Evolutionary conservation across 73 alveolate genomes (phyloP).

Genomic region (Diophrys sp.): DNA sequence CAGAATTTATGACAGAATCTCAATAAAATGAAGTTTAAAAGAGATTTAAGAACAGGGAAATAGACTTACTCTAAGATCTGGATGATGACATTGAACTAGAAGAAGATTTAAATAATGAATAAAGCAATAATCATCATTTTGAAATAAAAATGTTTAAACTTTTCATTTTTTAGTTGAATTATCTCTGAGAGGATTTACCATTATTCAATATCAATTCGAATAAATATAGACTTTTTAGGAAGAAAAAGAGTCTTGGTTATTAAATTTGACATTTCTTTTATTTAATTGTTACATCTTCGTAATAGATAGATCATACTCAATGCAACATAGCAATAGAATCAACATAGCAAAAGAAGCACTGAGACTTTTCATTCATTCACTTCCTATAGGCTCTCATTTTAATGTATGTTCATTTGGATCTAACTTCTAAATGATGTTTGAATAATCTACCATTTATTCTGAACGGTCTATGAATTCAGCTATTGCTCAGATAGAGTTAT

Average conservation of each 20-base stretch:
- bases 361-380: slow-evolving; percentile 54
- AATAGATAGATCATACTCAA: slow-evolving; percentile 72
- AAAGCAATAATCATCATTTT: slow-evolving; percentile 38
- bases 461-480: slow-evolving; percentile 53
- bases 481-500: slow-evolving; percentile 21
- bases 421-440: slow-evolving; percentile 2
- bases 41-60: too few relatives aligned
- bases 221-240: too few relatives aligned
- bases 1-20: slow-evolving; percentile 6
- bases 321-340: slow-evolving; percentile 63
- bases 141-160: too few relatives aligned
- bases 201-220: too few relatives aligned
- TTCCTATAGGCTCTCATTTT: slow-evolving; percentile 69
- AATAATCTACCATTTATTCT: too few relatives aligned
- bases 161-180: too few relatives aligned
- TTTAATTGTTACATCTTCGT: too few relatives aligned
- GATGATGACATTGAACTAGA: too few relatives aligned
- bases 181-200: too few relatives aligned
- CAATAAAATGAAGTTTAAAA: slow-evolving; percentile 19
- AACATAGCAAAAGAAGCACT: slow-evolving; percentile 57
- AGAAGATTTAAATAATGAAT: neutral
- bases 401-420: slow-evolving; percentile 60
- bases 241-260: too few relatives aligned
- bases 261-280: too few relatives aligned
- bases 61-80: too few relatives aligned